Evolutionary conservation across 2,329 filamentous ascomycete species (phyloP).

Genomic region (Aspergillus phoenicis): DNA sequence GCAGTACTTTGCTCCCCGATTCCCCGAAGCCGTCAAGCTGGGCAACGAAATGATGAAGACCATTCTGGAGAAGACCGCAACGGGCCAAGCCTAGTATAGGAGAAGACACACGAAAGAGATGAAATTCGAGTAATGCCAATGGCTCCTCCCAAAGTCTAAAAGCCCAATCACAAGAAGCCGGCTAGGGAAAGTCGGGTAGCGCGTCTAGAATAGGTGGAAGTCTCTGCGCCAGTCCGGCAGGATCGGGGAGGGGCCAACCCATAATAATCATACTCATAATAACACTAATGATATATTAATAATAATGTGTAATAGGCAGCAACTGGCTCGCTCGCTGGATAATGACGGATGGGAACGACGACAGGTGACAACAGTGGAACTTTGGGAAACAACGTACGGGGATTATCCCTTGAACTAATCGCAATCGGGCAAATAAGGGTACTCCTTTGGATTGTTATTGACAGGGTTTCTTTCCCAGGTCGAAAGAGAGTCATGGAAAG

Average conservation of each 20-base stretch:
- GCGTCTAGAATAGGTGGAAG: background rate
- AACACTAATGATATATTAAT: slow-evolving; percentile 12
- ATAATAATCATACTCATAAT: background rate
- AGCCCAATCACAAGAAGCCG: background rate
- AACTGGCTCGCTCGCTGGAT: background rate
- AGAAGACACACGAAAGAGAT: background rate
- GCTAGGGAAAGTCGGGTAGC: background rate
- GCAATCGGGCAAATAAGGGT: background rate
- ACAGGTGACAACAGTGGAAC: background rate
- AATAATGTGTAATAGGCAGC: slow-evolving; percentile 63
- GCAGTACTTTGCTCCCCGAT: slow-evolving; percentile 85
- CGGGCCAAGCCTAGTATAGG: slow-evolving; percentile 12
- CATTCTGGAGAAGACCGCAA: slow-evolving; percentile 75
- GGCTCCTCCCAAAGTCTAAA: background rate
- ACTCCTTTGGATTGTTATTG: background rate
- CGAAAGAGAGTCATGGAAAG: background rate
- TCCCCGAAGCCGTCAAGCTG: slow-evolving; percentile 80
- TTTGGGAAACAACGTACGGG: no score
- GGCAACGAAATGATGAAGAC: slow-evolving; percentile 98
- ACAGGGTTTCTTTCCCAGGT: background rate
- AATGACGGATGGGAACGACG: background rate
- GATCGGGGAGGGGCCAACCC: background rate
- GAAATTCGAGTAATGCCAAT: background rate
- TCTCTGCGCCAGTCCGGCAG: slow-evolving; percentile 28
- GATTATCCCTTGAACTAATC: background rate